A percentile compares a stretch with the other conserved stretches of the same genome.
phyloP scores from a whole-genome alignment of 192 early-diverging fungal species.

The Linderina pennispora region DNA sequence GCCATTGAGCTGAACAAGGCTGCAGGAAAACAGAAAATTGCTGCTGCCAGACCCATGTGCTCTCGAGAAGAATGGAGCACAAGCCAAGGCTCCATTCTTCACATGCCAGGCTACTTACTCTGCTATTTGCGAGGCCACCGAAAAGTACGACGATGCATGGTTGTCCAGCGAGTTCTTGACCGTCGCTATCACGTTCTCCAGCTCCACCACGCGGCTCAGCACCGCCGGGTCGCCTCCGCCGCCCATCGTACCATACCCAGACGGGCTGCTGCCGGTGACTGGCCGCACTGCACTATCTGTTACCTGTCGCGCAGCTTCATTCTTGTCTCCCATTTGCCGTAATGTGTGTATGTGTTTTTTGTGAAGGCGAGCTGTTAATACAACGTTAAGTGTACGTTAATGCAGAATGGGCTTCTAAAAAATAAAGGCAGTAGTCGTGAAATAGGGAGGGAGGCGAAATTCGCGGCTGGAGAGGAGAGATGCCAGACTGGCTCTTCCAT shows the following conservation, averaged over 20 bases:
- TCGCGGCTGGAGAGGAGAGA: too few species aligned
- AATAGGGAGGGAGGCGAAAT: neutral
- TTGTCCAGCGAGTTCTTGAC: slow-evolving; percentile 42
- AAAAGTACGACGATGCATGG: slow-evolving; percentile 42
- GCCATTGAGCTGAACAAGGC: too few species aligned
- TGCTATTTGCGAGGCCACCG: slow-evolving; percentile 47
- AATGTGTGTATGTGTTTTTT: too few species aligned
- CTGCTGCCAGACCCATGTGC: neutral
- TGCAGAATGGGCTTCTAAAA: neutral
- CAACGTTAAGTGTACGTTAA: neutral
- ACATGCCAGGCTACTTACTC: too few species aligned
- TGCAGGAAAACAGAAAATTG: neutral
- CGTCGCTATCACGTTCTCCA: slow-evolving; percentile 27
- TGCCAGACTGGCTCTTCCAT: too few species aligned
- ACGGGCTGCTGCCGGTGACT: neutral
- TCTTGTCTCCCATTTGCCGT: too few species aligned
- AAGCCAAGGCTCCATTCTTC: too few species aligned
- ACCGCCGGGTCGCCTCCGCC: slow-evolving; percentile 9
- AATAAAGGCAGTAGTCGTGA: neutral
- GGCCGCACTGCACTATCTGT: too few species aligned
- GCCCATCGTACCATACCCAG: neutral
- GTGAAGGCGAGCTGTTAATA: neutral
- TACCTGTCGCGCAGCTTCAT: too few species aligned
- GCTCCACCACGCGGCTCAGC: slow-evolving; percentile 29
- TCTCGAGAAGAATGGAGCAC: too few species aligned